Evolutionary conservation across 164 flowering plant genomes (phyloP), one percentile per base, ranked within the genome.

Genomic region (Taxillus chinensis): DNA sequence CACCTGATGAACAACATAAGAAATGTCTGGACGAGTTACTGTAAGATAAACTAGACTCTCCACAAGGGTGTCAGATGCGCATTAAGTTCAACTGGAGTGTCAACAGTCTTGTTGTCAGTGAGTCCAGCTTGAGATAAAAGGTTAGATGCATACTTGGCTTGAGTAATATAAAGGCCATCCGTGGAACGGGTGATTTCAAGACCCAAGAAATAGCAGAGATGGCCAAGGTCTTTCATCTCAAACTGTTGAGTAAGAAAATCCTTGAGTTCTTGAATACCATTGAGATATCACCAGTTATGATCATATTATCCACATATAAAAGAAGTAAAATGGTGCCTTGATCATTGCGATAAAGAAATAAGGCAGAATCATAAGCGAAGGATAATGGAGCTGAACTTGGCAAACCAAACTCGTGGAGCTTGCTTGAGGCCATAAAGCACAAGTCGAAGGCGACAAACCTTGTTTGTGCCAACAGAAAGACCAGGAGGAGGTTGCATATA

Each of bases 201-300:
- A n/a, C 58, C 58, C 41, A 55, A 55, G 41, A 55, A 55, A 13
- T 55, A 55, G 13, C 38, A 0, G 0, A 55, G 38, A 55, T 0
- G 5, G 38, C 58, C 58, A 55, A 55, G 38, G 17, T 55, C 58
- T 13, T 55, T 55, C 58, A 55, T 55, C 10, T 55, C 38, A 55
- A 55, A 55, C 9, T 55, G 58, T 1, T 5, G 4, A 5, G 1
- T n/a, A 3, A 55, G 58, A 55, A 55, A 55, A 13, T 8, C 17
- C 58, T 16, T 55, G 27, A 55, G 38, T 0, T n/a, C 38, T 15
- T 6, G 3, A 16, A 55, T 55, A 27, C 58, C 37, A 27, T n/a
- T 3, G 7, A 16, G 5, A 5, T 55, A 55, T 55, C 41, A 5
- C 58, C 37, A n/a, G 38, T 4, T 5, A n/a, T 27, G 41, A 55